Evolutionary conservation across 768 basidiomycete species (phyloP).

Genomic region (Artomyces pyxidatus): DNA sequence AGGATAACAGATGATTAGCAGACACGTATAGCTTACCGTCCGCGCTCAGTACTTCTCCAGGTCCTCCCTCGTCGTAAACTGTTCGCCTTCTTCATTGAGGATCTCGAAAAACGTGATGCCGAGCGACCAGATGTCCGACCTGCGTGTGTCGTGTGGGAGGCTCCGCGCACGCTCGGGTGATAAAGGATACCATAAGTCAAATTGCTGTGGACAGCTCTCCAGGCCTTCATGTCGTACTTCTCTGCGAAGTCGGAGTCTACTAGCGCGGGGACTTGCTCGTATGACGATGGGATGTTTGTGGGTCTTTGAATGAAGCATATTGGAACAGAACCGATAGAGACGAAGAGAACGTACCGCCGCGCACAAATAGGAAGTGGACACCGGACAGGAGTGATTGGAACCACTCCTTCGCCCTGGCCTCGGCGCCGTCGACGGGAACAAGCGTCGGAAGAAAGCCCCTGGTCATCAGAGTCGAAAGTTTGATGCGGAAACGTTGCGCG

Average conservation of each 20-base stretch:
- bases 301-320: slow-evolving; percentile 41
- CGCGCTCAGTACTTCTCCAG: slow-evolving; percentile 81
- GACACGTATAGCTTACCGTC: slow-evolving; percentile 45
- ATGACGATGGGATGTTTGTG: slow-evolving; percentile 84
- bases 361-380: slow-evolving; percentile 73
- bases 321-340: slow-evolving; percentile 4
- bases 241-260: slow-evolving; percentile 98
- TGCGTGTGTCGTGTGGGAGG: slow-evolving; percentile 85
- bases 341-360: slow-evolving; percentile 52
- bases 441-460: slow-evolving; percentile 86
- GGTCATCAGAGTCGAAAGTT: slow-evolving; percentile 2
- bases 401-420: slow-evolving; percentile 71
- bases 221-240: slow-evolving; percentile 57
- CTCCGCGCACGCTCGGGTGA: slow-evolving; percentile 89
- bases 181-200: slow-evolving; percentile 84
- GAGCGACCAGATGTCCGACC: slow-evolving; percentile 83
- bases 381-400: slow-evolving; percentile 76
- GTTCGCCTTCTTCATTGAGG: slow-evolving; percentile 69
- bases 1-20: not conserved
- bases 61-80: slow-evolving; percentile 71
- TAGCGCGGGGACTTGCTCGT: slow-evolving; percentile 72
- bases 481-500: not conserved
- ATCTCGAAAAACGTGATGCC: slow-evolving; percentile 94
- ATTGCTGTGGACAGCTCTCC: slow-evolving; percentile 71
- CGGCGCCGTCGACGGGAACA: slow-evolving; percentile 83